A percentile compares a stretch with the other conserved stretches of the same genome.
Evolutionary conservation across 768 basidiomycete species (phyloP).

Genomic region (Tylopilus balloui): DNA sequence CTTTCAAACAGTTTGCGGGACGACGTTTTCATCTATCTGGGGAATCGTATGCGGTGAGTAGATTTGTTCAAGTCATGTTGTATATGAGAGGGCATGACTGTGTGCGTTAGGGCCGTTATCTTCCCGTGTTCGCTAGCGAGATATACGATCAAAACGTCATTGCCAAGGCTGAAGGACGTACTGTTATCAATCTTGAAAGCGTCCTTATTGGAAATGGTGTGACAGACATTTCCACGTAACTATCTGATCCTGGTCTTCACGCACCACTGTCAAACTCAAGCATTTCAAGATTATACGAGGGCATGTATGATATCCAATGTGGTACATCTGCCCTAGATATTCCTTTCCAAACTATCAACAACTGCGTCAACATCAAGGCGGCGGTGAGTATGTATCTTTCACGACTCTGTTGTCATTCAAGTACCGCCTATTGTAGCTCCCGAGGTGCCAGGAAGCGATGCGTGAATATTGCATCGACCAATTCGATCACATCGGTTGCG

Average conservation of each 20-base stretch:
- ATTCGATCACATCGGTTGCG: conserved; percentile 64
- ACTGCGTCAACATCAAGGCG: conserved; percentile 48
- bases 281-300: conserved; percentile 33
- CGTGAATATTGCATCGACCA: conserved; percentile 55
- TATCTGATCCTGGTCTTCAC: conserved; percentile 3
- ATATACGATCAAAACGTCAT: conserved; percentile 68
- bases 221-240: conserved; percentile 50
- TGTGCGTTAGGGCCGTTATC: conserved; percentile 54
- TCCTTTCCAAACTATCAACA: conserved; percentile 43
- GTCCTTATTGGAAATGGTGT: conserved; percentile 75
- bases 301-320: conserved; percentile 49
- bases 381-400: conserved; percentile 37
- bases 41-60: conserved; percentile 64
- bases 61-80: not conserved
- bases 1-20: conserved; percentile 67
- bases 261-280: not conserved
- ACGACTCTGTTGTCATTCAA: not conserved
- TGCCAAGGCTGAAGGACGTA: conserved; percentile 46
- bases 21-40: conserved; percentile 69
- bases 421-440: conserved; percentile 42
- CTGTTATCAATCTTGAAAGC: conserved; percentile 59
- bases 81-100: not conserved
- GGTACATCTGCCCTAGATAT: conserved; percentile 46
- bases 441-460: conserved; percentile 60
- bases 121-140: conserved; percentile 71